phyloP scores from a whole-genome alignment of 768 basidiomycete genomes.

The Boletus barrowsii region DNA sequence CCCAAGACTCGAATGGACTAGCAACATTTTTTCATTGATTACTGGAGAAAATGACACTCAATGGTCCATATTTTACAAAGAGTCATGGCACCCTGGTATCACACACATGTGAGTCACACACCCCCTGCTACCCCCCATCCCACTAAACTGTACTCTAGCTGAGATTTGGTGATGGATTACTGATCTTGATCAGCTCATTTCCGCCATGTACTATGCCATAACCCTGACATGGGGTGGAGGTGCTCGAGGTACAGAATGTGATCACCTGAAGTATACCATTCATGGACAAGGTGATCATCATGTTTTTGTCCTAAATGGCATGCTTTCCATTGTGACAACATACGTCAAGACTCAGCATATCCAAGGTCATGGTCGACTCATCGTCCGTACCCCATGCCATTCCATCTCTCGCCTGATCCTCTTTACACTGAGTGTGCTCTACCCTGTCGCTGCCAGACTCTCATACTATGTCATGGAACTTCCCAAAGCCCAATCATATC shows the following conservation, averaged over 20 bases:
- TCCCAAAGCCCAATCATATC: not conserved
- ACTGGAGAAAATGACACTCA: too few species aligned
- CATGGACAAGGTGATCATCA: not conserved
- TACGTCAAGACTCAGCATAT: constrained; percentile 15
- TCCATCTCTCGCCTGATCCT: constrained; percentile 1
- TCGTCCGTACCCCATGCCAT: constrained; percentile 6
- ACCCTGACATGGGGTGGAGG: constrained; percentile 16
- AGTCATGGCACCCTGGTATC: too few species aligned
- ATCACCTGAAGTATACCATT: constrained; percentile 9
- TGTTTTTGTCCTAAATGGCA: constrained; percentile 17
- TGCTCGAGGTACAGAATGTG: constrained; percentile 12
- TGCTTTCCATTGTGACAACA: constrained; percentile 1
- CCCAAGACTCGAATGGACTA: too few species aligned
- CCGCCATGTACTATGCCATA: constrained; percentile 6
- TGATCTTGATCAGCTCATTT: constrained; percentile 2
- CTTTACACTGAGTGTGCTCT: not conserved
- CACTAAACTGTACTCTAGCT: too few species aligned
- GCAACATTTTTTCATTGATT: too few species aligned
- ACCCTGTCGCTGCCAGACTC: not conserved
- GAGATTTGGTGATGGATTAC: constrained; percentile 6
- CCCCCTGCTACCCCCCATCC: too few species aligned
- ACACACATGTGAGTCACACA: too few species aligned
- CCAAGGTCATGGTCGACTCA: constrained; percentile 6
- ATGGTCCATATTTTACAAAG: too few species aligned
- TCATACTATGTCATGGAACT: not conserved